Conservation (phyloP, 148 eudicot species). For the Chenopodium suecicum region DNA sequence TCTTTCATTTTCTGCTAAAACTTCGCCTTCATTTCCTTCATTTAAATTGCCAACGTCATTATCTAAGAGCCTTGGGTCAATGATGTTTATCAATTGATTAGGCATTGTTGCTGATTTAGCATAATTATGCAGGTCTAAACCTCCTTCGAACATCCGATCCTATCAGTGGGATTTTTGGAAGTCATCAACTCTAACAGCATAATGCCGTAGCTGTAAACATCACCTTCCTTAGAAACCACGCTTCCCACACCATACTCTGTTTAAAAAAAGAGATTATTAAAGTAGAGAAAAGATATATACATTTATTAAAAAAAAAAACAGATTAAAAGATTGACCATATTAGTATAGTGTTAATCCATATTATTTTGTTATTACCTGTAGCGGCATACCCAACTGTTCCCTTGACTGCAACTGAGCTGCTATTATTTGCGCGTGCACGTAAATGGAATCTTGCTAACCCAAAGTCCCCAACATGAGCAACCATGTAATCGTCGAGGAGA, state of each 20-base stretch:
- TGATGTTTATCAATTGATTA: neutral
- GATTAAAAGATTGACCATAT: no score
- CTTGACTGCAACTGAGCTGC: slow-evolving; percentile 22
- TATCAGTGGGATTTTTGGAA: neutral
- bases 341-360: no score
- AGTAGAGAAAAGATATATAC: neutral
- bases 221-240: slow-evolving; percentile 8
- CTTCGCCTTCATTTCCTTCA: neutral
- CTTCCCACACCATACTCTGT: slow-evolving; percentile 16
- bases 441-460: slow-evolving; percentile 23
- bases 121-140: neutral
- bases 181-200: slow-evolving; percentile 10
- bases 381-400: slow-evolving; percentile 34
- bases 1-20: neutral
- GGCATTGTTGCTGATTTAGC: slow-evolving; percentile 7
- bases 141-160: no score
- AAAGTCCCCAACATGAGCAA: slow-evolving; percentile 29
- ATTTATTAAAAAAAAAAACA: neutral
- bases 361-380: slow-evolving; percentile 10
- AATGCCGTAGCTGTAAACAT: neutral
- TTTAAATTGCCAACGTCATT: neutral
- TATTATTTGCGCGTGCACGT: neutral
- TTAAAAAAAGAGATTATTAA: neutral
- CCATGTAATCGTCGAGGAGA: slow-evolving; percentile 19
- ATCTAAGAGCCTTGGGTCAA: slow-evolving; percentile 13